Evolutionary conservation across 2,329 filamentous ascomycete species (phyloP).

Genomic region (Alternaria infectoria): DNA sequence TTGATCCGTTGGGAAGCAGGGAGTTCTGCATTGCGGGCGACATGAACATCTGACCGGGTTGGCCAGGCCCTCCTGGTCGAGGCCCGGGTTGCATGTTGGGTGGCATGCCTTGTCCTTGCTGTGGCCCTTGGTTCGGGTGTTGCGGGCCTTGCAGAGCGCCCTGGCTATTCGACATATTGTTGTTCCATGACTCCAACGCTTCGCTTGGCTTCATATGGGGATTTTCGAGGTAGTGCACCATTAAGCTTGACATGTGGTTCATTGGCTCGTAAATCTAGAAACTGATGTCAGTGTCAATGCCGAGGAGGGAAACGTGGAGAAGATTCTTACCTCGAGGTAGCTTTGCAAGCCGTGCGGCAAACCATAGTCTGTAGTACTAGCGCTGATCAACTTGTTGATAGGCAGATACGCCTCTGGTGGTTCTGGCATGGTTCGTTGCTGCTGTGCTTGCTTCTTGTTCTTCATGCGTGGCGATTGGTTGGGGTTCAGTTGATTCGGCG

Average conservation of each 20-base stretch:
- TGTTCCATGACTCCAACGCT: constrained; percentile 61
- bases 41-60: constrained; percentile 55
- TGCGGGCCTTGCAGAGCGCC: constrained; percentile 14
- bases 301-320: constrained; percentile 6
- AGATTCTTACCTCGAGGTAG: constrained; percentile 65
- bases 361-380: constrained; percentile 59
- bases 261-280: constrained; percentile 68
- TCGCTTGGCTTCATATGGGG: constrained; percentile 60
- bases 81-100: constrained; percentile 42
- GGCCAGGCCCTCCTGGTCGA: constrained; percentile 40
- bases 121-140: constrained; percentile 24
- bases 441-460: constrained; percentile 56
- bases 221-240: constrained; percentile 62
- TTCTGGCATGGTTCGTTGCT: constrained; percentile 28
- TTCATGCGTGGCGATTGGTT: constrained; percentile 64
- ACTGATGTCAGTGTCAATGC: constrained; percentile 29
- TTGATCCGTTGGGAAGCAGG: constrained; percentile 56
- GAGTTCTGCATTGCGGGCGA: constrained; percentile 65
- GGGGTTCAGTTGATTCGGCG: constrained; percentile 55
- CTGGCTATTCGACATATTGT: constrained; percentile 47
- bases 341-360: constrained; percentile 63
- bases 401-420: constrained; percentile 51
- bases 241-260: constrained; percentile 67
- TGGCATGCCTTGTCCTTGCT: constrained; percentile 35
- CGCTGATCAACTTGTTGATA: constrained; percentile 53